Percentiles rank a stretch among this genome's conserved stretches.
phyloP scores from a whole-genome alignment of 2,329 filamentous ascomycete species.

The Elsinoe batatas region DNA sequence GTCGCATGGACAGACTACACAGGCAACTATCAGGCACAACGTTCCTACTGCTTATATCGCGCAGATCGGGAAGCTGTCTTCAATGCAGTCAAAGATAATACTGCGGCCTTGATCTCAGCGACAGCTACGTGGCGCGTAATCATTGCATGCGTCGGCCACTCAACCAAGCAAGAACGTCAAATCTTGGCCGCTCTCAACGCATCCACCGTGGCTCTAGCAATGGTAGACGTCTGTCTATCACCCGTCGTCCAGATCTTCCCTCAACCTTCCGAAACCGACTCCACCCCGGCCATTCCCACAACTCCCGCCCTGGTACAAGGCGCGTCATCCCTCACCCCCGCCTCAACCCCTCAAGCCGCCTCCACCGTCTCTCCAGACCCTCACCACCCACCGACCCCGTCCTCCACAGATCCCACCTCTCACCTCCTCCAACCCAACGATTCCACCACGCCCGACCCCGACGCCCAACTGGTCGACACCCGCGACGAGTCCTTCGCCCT shows the following conservation, averaged over 20 bases:
- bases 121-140: conserved; percentile 70
- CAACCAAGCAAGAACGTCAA: conserved; percentile 42
- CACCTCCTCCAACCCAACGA: conserved; percentile 40
- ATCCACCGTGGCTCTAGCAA: conserved; percentile 35
- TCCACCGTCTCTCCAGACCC: conserved; percentile 25
- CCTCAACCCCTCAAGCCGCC: conserved; percentile 48
- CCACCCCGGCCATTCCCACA: conserved; percentile 45
- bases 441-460: conserved; percentile 42
- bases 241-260: conserved; percentile 48
- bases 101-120: conserved; percentile 58
- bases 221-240: conserved; percentile 27
- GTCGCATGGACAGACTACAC: conserved; percentile 73
- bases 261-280: conserved; percentile 47
- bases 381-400: conserved; percentile 22
- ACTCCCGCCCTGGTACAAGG: conserved; percentile 20
- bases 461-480: conserved; percentile 60
- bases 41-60: conserved; percentile 59
- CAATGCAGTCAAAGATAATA: conserved; percentile 59
- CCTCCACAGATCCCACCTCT: conserved; percentile 32
- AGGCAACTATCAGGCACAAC: conserved; percentile 61
- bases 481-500: conserved; percentile 70
- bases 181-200: conserved; percentile 40
- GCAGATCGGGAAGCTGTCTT: conserved; percentile 23
- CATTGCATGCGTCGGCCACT: conserved; percentile 55
- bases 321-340: conserved; percentile 46